Conservation (phyloP, 2,329 filamentous ascomycete genomes). For the Beauveria scarabaeidicola region DNA sequence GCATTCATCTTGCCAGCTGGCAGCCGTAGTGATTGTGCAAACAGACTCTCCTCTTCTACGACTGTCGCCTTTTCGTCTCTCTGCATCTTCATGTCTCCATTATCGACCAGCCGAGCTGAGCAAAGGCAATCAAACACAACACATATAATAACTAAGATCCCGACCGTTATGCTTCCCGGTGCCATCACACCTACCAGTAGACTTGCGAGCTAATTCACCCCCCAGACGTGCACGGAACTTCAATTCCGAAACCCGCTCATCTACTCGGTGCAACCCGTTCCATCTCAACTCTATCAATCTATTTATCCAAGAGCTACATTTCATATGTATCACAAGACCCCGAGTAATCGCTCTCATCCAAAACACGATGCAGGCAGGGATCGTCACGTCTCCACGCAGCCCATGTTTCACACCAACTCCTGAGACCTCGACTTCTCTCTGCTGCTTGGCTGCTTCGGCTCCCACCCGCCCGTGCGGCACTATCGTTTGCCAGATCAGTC, state of each 20-base stretch:
- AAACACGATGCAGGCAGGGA: conserved; percentile 7
- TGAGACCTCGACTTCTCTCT: not conserved
- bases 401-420: conserved; percentile 8
- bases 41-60: not conserved
- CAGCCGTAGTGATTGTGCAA: not conserved
- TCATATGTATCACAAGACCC: not conserved
- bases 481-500: not conserved
- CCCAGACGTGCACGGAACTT: not conserved
- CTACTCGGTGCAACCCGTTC: not conserved
- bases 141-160: too few species aligned
- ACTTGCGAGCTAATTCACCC: not conserved
- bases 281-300: not conserved
- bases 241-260: not conserved
- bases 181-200: too few species aligned
- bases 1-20: not conserved
- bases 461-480: not conserved
- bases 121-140: too few species aligned
- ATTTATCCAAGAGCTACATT: not conserved
- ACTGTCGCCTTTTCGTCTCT: too few species aligned
- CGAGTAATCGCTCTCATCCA: not conserved
- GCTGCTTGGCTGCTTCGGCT: not conserved
- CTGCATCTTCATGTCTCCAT: not conserved
- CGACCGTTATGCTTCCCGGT: too few species aligned
- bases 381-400: conserved; percentile 7
- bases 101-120: not conserved